These are phyloP conservation scores for Leptomonas pyrrhocoris DNA, from an alignment of 208 protist genomes.

Conservation along the genomic window DNA sequence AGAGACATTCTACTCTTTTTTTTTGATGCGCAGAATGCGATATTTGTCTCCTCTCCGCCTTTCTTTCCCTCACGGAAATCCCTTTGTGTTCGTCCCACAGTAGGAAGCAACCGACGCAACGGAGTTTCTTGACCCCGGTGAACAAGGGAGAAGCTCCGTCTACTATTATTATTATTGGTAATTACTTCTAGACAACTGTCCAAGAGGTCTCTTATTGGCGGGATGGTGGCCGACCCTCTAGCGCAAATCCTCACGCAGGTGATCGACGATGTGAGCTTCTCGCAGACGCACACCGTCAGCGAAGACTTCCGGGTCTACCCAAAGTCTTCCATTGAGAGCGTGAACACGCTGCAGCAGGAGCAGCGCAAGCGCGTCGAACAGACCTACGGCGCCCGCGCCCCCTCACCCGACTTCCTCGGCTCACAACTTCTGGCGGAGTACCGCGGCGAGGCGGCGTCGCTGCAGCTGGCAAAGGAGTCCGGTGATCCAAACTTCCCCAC, in stretches of 20 bases:
- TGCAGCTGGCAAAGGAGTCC: slow-evolving; percentile 59
- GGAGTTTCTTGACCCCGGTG: no score
- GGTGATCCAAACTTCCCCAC: slow-evolving; percentile 44
- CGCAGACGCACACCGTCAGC: slow-evolving; percentile 77
- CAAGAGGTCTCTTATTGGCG: not conserved
- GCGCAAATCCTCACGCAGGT: slow-evolving; percentile 36
- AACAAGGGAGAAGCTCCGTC: not conserved
- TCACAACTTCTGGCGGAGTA: slow-evolving; percentile 71
- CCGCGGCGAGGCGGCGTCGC: slow-evolving; percentile 70
- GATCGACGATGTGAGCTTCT: slow-evolving; percentile 74
- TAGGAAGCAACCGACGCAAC: no score
- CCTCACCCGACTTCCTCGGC: slow-evolving; percentile 62
- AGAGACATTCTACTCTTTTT: not conserved
- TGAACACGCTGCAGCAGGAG: slow-evolving; percentile 73
- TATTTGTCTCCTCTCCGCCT: no score
- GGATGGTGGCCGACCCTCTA: slow-evolving; percentile 29
- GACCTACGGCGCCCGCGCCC: slow-evolving; percentile 55
- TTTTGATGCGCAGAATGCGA: no score
- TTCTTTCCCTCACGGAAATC: no score
- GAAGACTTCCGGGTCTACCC: slow-evolving; percentile 77
- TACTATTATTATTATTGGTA: no score
- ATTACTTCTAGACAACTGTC: not conserved
- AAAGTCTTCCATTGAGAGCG: slow-evolving; percentile 60
- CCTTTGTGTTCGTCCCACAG: no score
- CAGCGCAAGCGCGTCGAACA: slow-evolving; percentile 79